Conservation (phyloP, 2,329 filamentous ascomycete species). For the Davidsoniella virescens region DNA sequence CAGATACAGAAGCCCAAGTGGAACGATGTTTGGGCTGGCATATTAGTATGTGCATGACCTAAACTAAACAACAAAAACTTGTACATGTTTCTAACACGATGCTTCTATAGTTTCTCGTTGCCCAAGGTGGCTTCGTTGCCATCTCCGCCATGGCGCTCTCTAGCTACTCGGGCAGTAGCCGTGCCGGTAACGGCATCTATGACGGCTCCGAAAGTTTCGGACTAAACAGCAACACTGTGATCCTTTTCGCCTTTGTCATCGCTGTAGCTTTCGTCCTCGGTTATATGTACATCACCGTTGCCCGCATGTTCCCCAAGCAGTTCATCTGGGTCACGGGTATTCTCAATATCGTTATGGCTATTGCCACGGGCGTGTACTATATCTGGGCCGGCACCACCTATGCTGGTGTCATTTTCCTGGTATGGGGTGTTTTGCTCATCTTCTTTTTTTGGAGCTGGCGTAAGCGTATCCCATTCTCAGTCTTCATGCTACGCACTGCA, state of each 20-base stretch:
- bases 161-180: constrained; percentile 63
- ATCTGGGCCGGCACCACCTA: constrained; percentile 60
- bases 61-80: too few relatives aligned
- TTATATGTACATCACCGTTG: constrained; percentile 58
- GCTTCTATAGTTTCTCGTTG: constrained; percentile 43
- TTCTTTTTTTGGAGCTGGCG: constrained; percentile 85
- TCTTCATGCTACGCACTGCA: constrained; percentile 71
- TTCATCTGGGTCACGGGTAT: constrained; percentile 91
- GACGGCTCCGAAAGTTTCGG: constrained; percentile 45
- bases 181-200: constrained; percentile 65
- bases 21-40: constrained; percentile 78
- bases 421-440: constrained; percentile 66
- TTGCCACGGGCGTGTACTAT: constrained; percentile 82
- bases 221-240: constrained; percentile 68
- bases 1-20: constrained; percentile 70
- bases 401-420: constrained; percentile 71
- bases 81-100: not conserved
- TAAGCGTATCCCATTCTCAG: constrained; percentile 75
- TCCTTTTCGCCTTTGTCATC: constrained; percentile 68
- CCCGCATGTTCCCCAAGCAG: constrained; percentile 66
- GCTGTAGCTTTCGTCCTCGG: constrained; percentile 65
- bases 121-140: constrained; percentile 56
- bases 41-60: constrained; percentile 38
- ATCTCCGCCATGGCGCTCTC: constrained; percentile 62
- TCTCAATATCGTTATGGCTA: constrained; percentile 65